phyloP scores from a whole-genome alignment of 768 basidiomycete species.

The Pholiota microspora region DNA sequence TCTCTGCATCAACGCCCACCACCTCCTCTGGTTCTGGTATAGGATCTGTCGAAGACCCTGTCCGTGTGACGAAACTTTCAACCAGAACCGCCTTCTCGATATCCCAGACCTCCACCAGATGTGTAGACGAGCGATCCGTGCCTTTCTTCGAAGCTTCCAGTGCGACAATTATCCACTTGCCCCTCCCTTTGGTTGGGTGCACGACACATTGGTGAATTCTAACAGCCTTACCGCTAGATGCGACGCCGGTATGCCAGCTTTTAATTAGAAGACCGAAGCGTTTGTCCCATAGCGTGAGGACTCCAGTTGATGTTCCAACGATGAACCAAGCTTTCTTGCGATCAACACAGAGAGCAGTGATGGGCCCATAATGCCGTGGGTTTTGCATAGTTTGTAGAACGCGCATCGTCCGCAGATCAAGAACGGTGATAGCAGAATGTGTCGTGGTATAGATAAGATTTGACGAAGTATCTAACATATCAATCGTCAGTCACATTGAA shows the following conservation, averaged over 20 bases:
- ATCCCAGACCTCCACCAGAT: constrained; percentile 88
- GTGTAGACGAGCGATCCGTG: constrained; percentile 40
- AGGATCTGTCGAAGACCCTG: constrained; percentile 43
- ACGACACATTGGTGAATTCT: constrained; percentile 73
- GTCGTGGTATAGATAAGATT: constrained; percentile 87
- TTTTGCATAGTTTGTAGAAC: constrained; percentile 77
- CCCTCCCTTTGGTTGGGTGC: constrained; percentile 85
- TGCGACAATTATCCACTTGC: constrained; percentile 89
- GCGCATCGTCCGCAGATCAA: constrained; percentile 87
- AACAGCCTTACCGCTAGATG: constrained; percentile 47
- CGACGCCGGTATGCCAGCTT: constrained; percentile 77
- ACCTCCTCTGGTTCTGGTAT: constrained; percentile 53
- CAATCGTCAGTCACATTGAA: neutral
- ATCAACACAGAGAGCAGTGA: constrained; percentile 83
- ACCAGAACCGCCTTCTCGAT: constrained; percentile 78
- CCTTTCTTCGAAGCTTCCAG: constrained; percentile 52
- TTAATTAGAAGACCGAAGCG: constrained; percentile 88
- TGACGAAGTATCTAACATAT: constrained; percentile 57
- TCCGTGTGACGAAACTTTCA: constrained; percentile 72
- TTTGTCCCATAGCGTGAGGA: constrained; percentile 90
- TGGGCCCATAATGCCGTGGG: constrained; percentile 82
- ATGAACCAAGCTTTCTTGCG: constrained; percentile 85
- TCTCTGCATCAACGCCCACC: constrained; percentile 54
- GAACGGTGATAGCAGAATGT: constrained; percentile 65
- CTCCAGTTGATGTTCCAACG: constrained; percentile 82